phyloP scores from a whole-genome alignment of 78 protist genomes.

The Diacronema lutheri region DNA sequence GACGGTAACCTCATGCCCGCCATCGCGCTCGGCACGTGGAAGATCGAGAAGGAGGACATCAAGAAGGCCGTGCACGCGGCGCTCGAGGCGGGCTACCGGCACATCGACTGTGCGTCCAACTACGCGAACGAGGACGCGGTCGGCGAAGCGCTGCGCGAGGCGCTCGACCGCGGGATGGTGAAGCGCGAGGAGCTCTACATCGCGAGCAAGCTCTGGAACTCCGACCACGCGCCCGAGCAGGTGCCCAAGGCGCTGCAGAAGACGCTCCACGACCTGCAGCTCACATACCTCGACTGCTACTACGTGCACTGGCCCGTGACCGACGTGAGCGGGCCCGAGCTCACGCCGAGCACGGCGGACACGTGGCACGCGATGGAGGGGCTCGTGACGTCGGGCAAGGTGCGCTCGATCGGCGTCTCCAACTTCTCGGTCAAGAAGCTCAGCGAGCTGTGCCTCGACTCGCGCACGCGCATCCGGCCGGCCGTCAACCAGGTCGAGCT shows the following conservation, averaged over 20 bases:
- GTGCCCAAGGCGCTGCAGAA: not conserved
- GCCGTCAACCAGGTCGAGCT: constrained; percentile 68
- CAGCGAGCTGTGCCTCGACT: constrained; percentile 7
- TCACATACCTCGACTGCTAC: constrained; percentile 55
- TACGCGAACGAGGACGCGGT: constrained; percentile 71
- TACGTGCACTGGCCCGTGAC: constrained; percentile 65
- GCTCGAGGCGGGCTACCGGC: constrained; percentile 58
- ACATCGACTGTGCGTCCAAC: constrained; percentile 70
- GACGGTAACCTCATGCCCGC: too few relatives aligned
- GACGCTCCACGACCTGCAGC: constrained; percentile 18
- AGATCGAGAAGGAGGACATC: too few relatives aligned
- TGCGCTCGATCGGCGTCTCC: constrained; percentile 54
- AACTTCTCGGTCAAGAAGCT: constrained; percentile 47
- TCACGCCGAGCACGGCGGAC: not conserved
- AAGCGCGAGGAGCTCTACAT: constrained; percentile 55
- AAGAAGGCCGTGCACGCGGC: too few relatives aligned
- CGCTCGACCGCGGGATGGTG: constrained; percentile 29
- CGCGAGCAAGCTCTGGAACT: constrained; percentile 41
- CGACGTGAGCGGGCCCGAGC: not conserved
- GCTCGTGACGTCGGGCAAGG: constrained; percentile 30
- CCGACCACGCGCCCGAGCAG: constrained; percentile 2
- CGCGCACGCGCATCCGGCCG: constrained; percentile 19
- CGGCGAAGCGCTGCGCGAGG: constrained; percentile 55
- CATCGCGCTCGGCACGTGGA: too few relatives aligned
- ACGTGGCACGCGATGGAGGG: constrained; percentile 49